phyloP scores from a whole-genome alignment of 495 filamentous ascomycete genomes.

The Aeminium ludgeri region DNA sequence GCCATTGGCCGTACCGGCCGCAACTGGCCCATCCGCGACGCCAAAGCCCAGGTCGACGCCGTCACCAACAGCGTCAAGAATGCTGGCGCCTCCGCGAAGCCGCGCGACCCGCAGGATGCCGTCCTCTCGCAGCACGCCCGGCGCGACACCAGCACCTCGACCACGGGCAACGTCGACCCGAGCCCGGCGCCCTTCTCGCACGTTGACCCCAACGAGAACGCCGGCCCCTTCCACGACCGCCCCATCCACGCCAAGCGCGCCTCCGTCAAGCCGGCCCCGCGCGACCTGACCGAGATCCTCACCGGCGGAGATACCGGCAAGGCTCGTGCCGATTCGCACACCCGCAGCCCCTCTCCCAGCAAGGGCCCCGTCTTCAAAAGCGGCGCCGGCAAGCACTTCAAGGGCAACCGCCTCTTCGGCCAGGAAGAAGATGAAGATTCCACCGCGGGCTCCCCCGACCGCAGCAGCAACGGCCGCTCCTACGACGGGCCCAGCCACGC shows the following conservation, averaged over 20 bases:
- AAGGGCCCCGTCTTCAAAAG: constrained; percentile 40
- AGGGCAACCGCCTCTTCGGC: constrained; percentile 53
- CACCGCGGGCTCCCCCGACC: no score
- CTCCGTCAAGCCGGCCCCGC: constrained; percentile 44
- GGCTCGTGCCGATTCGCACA: constrained; percentile 6
- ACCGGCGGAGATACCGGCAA: constrained; percentile 27
- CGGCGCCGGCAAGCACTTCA: constrained; percentile 54
- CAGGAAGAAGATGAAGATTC: no score
- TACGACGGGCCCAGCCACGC: constrained; percentile 30
- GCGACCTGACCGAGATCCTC: constrained; percentile 49
- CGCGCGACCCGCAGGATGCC: constrained; percentile 11
- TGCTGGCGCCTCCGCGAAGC: neutral
- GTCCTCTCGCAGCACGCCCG: constrained; percentile 10
- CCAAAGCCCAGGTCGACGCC: constrained; percentile 50
- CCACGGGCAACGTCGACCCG: constrained; percentile 53
- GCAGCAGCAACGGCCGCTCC: no score
- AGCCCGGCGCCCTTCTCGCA: constrained; percentile 56
- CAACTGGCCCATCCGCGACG: constrained; percentile 88
- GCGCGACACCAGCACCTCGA: constrained; percentile 16
- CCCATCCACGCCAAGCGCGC: constrained; percentile 34
- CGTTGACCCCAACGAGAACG: constrained; percentile 35
- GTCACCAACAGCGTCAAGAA: constrained; percentile 11
- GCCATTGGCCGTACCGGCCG: constrained; percentile 76
- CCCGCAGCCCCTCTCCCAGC: constrained; percentile 30
- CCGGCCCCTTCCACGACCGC: constrained; percentile 24